Percentiles rank a stretch among this genome's conserved stretches.
phyloP scores from a whole-genome alignment of 2,329 filamentous ascomycete species.

The Phaeoacremonium minimum region DNA sequence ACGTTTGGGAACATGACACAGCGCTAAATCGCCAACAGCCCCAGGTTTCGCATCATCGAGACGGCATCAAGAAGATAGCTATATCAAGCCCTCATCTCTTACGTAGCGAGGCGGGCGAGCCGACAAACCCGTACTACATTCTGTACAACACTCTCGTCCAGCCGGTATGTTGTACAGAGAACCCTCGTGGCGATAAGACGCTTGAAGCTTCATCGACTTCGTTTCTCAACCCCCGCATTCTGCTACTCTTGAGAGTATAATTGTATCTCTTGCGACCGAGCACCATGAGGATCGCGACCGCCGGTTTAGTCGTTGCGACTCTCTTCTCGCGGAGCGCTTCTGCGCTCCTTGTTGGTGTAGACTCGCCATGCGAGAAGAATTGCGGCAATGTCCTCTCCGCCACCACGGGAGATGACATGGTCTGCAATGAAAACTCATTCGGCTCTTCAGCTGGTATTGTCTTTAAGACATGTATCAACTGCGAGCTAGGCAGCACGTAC shows the following conservation, averaged over 20 bases:
- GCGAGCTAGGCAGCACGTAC: conserved; percentile 47
- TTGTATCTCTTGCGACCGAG: neutral
- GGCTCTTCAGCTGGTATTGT: conserved; percentile 36
- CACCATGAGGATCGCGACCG: conserved; percentile 9
- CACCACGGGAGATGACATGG: conserved; percentile 41
- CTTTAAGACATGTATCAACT: conserved; percentile 46
- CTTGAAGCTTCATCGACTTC: conserved; percentile 1
- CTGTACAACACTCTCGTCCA: neutral
- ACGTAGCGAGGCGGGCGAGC: too few species aligned
- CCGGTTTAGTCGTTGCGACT: conserved; percentile 6
- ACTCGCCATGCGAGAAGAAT: conserved; percentile 43
- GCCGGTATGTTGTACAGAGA: neutral
- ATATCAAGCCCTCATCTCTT: too few species aligned
- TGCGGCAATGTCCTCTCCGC: conserved; percentile 50
- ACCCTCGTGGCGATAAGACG: conserved; percentile 5
- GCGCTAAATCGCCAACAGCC: neutral
- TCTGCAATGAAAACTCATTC: conserved; percentile 39
- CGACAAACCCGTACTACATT: neutral
- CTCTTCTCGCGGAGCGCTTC: too few species aligned
- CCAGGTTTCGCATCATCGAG: too few species aligned
- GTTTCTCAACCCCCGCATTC: conserved; percentile 7
- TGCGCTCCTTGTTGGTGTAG: conserved; percentile 36
- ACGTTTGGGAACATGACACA: neutral
- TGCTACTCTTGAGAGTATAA: neutral
- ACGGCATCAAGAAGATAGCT: too few species aligned